Conservation (phyloP, 2,329 filamentous ascomycete species). For the Aspergillus pseudoglaucus region DNA sequence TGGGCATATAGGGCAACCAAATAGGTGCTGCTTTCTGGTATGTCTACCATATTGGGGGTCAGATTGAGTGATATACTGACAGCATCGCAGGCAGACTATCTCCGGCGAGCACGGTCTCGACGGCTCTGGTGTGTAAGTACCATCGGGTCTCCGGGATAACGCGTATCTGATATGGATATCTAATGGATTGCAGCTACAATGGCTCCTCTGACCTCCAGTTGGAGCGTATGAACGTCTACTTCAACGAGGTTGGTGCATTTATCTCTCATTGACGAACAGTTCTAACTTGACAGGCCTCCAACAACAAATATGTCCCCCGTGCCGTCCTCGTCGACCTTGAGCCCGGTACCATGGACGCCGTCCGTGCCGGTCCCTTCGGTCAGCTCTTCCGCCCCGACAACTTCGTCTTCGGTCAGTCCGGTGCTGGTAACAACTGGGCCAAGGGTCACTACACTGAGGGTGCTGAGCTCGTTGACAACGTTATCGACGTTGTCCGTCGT, state of each 20-base stretch:
- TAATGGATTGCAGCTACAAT: conserved; percentile 65
- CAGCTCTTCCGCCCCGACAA: conserved; percentile 99
- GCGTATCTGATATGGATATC: conserved; percentile 13
- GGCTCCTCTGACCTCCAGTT: conserved; percentile 98
- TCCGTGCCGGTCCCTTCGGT: conserved; percentile 95
- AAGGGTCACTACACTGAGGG: conserved; percentile 99
- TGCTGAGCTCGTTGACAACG: conserved; percentile 96
- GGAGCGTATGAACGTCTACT: conserved; percentile 99
- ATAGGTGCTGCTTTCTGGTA: conserved; percentile 99
- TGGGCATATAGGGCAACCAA: conserved; percentile 81
- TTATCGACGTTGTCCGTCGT: conserved; percentile 95
- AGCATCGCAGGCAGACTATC: conserved; percentile 62
- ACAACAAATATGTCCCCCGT: conserved; percentile 99
- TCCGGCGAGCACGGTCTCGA: conserved; percentile 94
- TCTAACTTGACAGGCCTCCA: conserved; percentile 44
- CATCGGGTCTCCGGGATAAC: conserved; percentile 5
- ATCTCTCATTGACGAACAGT: not conserved
- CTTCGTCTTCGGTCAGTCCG: conserved; percentile 99
- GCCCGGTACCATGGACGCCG: conserved; percentile 98
- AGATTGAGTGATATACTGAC: conserved; percentile 31
- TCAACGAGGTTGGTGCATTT: conserved; percentile 66
- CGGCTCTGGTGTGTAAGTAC: conserved; percentile 83
- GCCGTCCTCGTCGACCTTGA: conserved; percentile 99
- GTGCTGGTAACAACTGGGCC: conserved; percentile 99
- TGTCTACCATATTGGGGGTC: conserved; percentile 26